Evolutionary conservation across 352 stramenopile genomes (phyloP), one percentile per base, ranked within the genome.

Genomic region (Globisporangium emineosum): DNA sequence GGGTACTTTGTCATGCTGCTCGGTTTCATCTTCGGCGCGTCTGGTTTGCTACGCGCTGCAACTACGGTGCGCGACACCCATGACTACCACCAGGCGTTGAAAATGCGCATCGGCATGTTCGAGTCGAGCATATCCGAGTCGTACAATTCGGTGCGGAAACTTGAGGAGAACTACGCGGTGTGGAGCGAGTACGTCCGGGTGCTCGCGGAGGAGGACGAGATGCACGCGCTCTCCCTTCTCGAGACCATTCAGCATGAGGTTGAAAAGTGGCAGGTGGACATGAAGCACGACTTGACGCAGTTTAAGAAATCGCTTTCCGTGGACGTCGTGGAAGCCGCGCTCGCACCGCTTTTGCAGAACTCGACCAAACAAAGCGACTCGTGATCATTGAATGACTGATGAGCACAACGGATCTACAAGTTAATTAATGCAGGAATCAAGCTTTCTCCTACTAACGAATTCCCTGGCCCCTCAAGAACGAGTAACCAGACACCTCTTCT

Each of bases 171-270:
- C 54, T 93, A 89, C 65, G 70, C 65, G 0, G 65, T 88, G 13
- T 93, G 84, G 84, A 89, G 76, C 55, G 84, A 93, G 5, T 89
- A 91, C 49, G 78, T 93, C 40, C 78, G 78, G 32, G 72, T 79
- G 21, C 71, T 93, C 43, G 77, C 81, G 0, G 74, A 91, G 64
- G 79, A 93, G 59, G 84, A 93, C 57, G 81, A 91, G 67, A 65
- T 63, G 9, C 79, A 88, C 56, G 77, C 84, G 15, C 45, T 86
- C 40, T 66, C 67, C n/a, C 78, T 89, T 43, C 67, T 93, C 25
- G 76, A 91, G 71, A 70, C 69, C 5, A 79, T 93, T 51, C 84
- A 93, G 65, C 23, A 66, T 9, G 77, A 93, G 63, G 84, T 91
- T 45, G 76, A 88, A 53, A 79, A 81, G 55, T 93, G 84, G 84